These are phyloP conservation scores for Fusarium ambrosium DNA, from an alignment of 2,329 filamentous ascomycete genomes.

Conservation along the genomic window DNA sequence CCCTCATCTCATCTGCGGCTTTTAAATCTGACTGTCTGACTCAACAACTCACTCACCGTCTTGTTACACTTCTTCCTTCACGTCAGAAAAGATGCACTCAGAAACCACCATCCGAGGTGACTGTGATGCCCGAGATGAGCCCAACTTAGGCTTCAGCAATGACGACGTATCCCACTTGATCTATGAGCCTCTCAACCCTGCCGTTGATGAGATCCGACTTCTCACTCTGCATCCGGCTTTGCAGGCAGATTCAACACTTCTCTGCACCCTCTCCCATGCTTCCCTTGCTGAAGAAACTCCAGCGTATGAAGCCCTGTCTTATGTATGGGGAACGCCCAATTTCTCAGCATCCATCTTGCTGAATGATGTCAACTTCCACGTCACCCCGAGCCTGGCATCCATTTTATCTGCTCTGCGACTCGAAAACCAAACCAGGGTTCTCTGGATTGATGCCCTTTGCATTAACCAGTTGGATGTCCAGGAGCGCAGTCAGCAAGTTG, in stretches of 20 bases:
- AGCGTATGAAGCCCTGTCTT: conserved; percentile 29
- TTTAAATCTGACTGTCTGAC: neutral
- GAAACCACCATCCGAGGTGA: neutral
- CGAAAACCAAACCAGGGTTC: accelerated
- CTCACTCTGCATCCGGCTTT: conserved; percentile 7
- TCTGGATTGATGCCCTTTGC: conserved; percentile 36
- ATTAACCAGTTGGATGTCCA: conserved; percentile 26
- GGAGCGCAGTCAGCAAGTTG: conserved; percentile 24
- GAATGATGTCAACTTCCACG: neutral
- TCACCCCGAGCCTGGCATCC: conserved; percentile 14
- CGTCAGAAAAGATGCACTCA: neutral
- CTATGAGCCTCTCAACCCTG: conserved; percentile 1
- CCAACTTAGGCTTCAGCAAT: neutral
- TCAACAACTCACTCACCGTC: neutral
- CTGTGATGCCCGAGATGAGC: neutral
- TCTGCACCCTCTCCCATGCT: conserved; percentile 2
- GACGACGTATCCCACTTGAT: neutral
- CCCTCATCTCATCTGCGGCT: neutral
- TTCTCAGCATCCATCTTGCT: conserved; percentile 13
- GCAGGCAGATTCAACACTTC: neutral
- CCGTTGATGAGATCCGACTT: conserved; percentile 6
- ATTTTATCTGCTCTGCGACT: neutral
- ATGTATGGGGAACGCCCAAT: conserved; percentile 26
- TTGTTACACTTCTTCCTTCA: neutral
- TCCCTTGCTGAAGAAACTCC: neutral